Conservation (phyloP, 2,329 filamentous ascomycete species). For the Beauveria sp. region DNA sequence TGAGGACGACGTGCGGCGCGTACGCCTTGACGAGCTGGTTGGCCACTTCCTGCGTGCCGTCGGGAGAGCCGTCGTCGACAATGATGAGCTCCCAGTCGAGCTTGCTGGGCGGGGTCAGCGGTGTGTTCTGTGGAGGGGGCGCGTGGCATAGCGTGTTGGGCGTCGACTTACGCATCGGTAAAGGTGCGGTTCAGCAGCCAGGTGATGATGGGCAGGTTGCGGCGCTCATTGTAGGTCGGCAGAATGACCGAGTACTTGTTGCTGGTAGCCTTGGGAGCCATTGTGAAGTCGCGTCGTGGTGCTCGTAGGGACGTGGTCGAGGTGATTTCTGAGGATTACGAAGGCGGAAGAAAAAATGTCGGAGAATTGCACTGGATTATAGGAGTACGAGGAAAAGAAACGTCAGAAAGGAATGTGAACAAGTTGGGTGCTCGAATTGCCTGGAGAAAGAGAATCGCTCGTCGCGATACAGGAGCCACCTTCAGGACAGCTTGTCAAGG, state of each 20-base stretch:
- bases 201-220: conserved; percentile 90
- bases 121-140: neutral
- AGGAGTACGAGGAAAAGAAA: neutral
- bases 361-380: neutral
- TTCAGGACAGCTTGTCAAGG: conserved; percentile 6
- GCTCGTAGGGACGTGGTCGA: neutral
- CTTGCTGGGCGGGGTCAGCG: conserved; percentile 46
- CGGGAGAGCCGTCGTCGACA: conserved; percentile 94
- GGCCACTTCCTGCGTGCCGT: conserved; percentile 87
- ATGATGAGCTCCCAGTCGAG: conserved; percentile 97
- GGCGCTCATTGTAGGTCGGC: conserved; percentile 97
- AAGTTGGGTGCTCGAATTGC: conserved; percentile 9
- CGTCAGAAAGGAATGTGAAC: conserved; percentile 2
- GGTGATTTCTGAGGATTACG: neutral
- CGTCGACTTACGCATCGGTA: conserved; percentile 62
- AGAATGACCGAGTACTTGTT: conserved; percentile 96
- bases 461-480: neutral
- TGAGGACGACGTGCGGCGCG: conserved; percentile 69
- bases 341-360: neutral
- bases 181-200: conserved; percentile 94
- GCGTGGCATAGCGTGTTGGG: neutral
- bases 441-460: neutral
- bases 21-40: conserved; percentile 85
- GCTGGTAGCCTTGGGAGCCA: conserved; percentile 36
- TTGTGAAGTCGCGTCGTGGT: conserved; percentile 19